Conservation (phyloP, 140 eudicot species). For the Oenanthe javanica region DNA sequence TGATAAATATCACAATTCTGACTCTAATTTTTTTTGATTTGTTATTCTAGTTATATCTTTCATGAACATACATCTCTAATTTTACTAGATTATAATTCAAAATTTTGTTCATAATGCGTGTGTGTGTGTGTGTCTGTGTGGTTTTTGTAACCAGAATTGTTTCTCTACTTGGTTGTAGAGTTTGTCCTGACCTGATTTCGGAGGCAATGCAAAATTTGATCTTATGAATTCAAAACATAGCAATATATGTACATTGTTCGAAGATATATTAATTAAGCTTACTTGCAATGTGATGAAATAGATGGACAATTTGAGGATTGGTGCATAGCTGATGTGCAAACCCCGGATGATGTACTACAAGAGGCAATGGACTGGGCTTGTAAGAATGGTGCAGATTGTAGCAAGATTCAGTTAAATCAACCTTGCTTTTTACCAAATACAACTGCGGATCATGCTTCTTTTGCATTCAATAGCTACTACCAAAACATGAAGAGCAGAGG, state of each 20-base stretch:
- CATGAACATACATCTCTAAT: too few species aligned
- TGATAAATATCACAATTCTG: background rate
- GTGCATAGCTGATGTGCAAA: constrained; percentile 50
- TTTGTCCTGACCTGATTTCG: too few species aligned
- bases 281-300: constrained; percentile 10
- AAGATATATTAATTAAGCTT: background rate
- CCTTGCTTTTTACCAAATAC: constrained; percentile 66
- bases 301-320: constrained; percentile 50
- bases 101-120: too few species aligned
- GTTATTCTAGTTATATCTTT: background rate
- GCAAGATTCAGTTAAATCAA: constrained; percentile 32
- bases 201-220: too few species aligned
- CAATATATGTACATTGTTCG: too few species aligned
- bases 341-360: constrained; percentile 30
- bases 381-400: constrained; percentile 53
- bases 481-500: constrained; percentile 68
- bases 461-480: constrained; percentile 81
- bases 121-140: too few species aligned
- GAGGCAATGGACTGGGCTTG: constrained; percentile 51
- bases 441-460: constrained; percentile 61
- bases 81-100: too few species aligned
- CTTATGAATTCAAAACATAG: too few species aligned
- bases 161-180: too few species aligned
- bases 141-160: too few species aligned
- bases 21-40: background rate